Conservation (phyloP, 768 basidiomycete genomes). For the button mushroom (Agaricus bisporus) region DNA sequence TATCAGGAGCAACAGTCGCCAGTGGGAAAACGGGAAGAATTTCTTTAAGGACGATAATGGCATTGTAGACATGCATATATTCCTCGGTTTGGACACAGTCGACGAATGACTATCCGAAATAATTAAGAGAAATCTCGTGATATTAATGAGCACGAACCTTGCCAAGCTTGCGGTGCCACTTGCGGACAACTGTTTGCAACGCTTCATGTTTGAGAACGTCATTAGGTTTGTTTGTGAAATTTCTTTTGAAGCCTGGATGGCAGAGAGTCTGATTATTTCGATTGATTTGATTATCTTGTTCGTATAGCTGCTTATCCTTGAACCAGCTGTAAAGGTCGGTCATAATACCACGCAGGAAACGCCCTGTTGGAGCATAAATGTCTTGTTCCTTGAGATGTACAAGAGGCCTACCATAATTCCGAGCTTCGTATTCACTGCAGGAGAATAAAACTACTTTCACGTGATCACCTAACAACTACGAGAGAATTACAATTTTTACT, state of each 20-base stretch:
- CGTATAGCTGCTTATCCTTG: constrained; percentile 64
- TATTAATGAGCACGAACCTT: constrained; percentile 37
- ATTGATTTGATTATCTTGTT: constrained; percentile 65
- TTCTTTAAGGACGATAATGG: constrained; percentile 91
- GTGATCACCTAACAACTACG: constrained; percentile 77
- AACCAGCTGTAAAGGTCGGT: constrained; percentile 78
- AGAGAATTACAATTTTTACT: constrained; percentile 3
- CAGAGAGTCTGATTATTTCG: constrained; percentile 50
- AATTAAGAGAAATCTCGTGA: neutral
- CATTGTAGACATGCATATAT: constrained; percentile 97
- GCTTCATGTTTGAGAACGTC: constrained; percentile 64
- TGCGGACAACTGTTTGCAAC: constrained; percentile 66
- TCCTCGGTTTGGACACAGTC: constrained; percentile 83
- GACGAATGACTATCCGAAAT: constrained; percentile 53
- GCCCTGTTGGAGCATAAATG: constrained; percentile 42
- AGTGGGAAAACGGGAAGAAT: constrained; percentile 86
- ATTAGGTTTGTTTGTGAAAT: constrained; percentile 37
- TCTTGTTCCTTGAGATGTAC: neutral
- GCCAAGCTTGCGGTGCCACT: constrained; percentile 78
- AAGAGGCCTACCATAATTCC: constrained; percentile 72
- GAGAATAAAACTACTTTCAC: constrained; percentile 83
- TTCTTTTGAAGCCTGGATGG: constrained; percentile 66
- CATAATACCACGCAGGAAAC: constrained; percentile 79
- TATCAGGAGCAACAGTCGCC: constrained; percentile 44
- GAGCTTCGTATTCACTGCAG: constrained; percentile 93